Evolutionary conservation across 495 filamentous ascomycete genomes (phyloP).

Genomic region (Talaromyces nanjingensis): DNA sequence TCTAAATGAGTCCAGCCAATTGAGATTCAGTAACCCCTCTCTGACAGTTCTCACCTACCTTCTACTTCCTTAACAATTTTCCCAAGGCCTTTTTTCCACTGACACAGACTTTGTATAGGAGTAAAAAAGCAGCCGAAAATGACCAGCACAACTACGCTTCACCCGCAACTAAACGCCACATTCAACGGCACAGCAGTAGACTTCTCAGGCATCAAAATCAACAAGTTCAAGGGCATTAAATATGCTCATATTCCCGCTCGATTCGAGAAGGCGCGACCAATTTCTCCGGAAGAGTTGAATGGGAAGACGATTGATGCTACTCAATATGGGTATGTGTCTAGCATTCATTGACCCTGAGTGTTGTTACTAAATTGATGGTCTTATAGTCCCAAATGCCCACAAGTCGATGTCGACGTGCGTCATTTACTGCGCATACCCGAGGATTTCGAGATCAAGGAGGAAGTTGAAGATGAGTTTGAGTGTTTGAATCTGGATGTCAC

Average conservation of each 20-base stretch:
- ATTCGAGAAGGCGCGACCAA: conserved; percentile 25
- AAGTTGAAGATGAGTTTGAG: conserved; percentile 36
- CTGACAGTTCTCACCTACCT: neutral
- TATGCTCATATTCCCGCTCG: conserved; percentile 30
- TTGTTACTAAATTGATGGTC: too few relatives aligned
- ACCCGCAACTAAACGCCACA: conserved; percentile 22
- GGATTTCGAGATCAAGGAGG: conserved; percentile 10
- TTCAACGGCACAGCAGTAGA: conserved; percentile 23
- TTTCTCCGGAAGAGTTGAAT: conserved; percentile 15
- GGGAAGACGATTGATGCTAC: conserved; percentile 26
- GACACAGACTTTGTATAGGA: neutral
- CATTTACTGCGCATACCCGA: conserved; percentile 14
- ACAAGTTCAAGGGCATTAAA: conserved; percentile 32
- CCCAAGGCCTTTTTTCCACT: neutral
- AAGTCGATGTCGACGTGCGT: conserved; percentile 29
- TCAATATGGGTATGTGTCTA: conserved; percentile 24
- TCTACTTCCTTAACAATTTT: neutral
- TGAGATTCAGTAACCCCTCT: neutral
- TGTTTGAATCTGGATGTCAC: conserved; percentile 39
- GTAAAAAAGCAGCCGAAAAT: conserved; percentile 16
- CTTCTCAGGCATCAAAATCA: conserved; percentile 13
- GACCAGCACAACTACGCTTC: conserved; percentile 20
- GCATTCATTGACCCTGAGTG: neutral
- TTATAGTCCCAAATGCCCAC: conserved; percentile 31
- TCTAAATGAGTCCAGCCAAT: neutral